A percentile compares a stretch with the other conserved stretches of the same genome.
These are phyloP conservation scores for Erigeron canadensis DNA, from an alignment of 129 eudicot species.

Conservation along the genomic window DNA sequence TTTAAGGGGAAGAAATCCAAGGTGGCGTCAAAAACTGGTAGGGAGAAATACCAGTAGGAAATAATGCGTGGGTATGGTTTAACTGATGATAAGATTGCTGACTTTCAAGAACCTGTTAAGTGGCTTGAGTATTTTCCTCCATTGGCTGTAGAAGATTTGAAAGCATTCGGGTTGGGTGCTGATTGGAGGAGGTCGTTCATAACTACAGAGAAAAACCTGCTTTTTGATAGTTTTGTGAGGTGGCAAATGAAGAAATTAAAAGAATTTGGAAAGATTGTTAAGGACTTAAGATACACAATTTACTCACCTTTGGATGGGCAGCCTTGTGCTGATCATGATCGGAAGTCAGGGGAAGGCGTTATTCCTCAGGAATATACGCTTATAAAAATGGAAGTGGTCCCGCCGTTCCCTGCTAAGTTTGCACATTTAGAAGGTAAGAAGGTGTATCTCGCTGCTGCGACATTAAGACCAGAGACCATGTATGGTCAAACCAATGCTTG, in stretches of 20 bases:
- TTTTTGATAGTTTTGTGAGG: constrained; percentile 73
- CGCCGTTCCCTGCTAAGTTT: constrained; percentile 77
- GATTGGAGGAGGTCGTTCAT: constrained; percentile 88
- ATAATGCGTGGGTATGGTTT: constrained; percentile 82
- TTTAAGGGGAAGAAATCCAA: constrained; percentile 86
- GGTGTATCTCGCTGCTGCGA: constrained; percentile 89
- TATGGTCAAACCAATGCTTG: constrained; percentile 87
- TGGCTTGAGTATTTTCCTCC: constrained; percentile 80
- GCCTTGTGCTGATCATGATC: constrained; percentile 93
- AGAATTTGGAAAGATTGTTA: constrained; percentile 67
- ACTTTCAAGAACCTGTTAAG: constrained; percentile 63
- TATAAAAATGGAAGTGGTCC: constrained; percentile 79
- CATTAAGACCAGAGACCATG: constrained; percentile 88
- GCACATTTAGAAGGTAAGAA: constrained; percentile 70
- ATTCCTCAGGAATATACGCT: constrained; percentile 87
- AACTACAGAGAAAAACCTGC: constrained; percentile 76
- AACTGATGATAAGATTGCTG: constrained; percentile 65
- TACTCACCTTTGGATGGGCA: constrained; percentile 85
- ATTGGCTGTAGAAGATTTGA: constrained; percentile 81
- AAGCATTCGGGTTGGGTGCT: constrained; percentile 81
- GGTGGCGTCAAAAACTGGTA: constrained; percentile 66
- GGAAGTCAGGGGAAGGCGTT: constrained; percentile 95
- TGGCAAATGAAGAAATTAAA: constrained; percentile 86
- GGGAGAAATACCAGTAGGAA: constrained; percentile 76
- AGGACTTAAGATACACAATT: constrained; percentile 68